Percentiles rank a stretch among this genome's conserved stretches.
These are phyloP conservation scores for Juglanconis juglandina DNA, from an alignment of 2,329 filamentous ascomycete genomes.

Conservation along the genomic window DNA sequence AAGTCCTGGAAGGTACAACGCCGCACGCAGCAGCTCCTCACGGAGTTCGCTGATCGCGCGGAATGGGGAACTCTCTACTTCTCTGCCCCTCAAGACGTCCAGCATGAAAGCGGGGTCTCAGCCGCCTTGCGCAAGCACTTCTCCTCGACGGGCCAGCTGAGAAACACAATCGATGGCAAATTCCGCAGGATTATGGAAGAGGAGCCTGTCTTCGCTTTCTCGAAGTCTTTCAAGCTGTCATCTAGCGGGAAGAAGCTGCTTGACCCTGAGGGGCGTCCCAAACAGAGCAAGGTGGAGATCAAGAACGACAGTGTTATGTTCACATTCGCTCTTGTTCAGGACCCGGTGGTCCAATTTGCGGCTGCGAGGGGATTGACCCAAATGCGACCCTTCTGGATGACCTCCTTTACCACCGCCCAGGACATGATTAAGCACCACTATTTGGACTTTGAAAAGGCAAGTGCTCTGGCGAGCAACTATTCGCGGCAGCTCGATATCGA, in stretches of 20 bases:
- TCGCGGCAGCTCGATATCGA: slow-evolving; percentile 67
- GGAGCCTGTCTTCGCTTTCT: slow-evolving; percentile 79
- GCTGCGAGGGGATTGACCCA: slow-evolving; percentile 70
- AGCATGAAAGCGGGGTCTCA: slow-evolving; percentile 70
- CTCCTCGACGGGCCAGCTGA: slow-evolving; percentile 61
- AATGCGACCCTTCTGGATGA: slow-evolving; percentile 78
- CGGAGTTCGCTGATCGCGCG: slow-evolving; percentile 68
- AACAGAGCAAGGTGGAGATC: background rate
- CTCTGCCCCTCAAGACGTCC: slow-evolving; percentile 63
- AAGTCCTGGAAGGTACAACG: slow-evolving; percentile 67
- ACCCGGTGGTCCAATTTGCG: slow-evolving; percentile 76
- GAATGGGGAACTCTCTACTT: slow-evolving; percentile 85
- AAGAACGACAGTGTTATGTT: slow-evolving; percentile 61
- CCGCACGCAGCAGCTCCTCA: slow-evolving; percentile 63
- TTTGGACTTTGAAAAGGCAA: slow-evolving; percentile 64
- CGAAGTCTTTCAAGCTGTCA: slow-evolving; percentile 56
- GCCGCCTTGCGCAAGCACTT: slow-evolving; percentile 64
- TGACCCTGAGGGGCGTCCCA: background rate
- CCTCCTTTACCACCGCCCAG: slow-evolving; percentile 63
- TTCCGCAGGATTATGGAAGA: slow-evolving; percentile 72
- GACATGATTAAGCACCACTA: slow-evolving; percentile 75
- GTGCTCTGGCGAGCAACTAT: slow-evolving; percentile 66
- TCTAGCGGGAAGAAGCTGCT: slow-evolving; percentile 23
- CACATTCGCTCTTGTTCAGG: slow-evolving; percentile 72
- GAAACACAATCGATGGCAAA: slow-evolving; percentile 62